Evolutionary conservation across 164 flowering plant species (phyloP), one percentile per base, ranked within the genome.

Genomic region (Vitis labrusca): DNA sequence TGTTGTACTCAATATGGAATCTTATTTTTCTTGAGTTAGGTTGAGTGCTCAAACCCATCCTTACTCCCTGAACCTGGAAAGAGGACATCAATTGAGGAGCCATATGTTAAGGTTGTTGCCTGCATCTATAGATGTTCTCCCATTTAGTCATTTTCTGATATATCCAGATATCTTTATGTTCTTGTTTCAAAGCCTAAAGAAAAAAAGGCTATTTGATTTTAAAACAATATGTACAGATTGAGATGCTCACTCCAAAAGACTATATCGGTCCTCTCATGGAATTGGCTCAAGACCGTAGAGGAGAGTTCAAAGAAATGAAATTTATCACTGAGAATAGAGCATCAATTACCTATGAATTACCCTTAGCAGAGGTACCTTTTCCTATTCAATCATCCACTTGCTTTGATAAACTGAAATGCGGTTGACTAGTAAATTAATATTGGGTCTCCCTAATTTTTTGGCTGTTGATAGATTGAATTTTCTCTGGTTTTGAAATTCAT

Each of bases 261-360:
- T 91, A 85, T 73, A 93, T 95, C 78, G 99, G 98, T 70, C 66
- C 98, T 58, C 86, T 95, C 19, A 95, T 95, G 99, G 99, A 95
- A 78, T 87, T 95, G 72, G 85, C 96, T 71, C 98, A 93, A 83
- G 97, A 95, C 12, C 78, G 99, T 69, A 86, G 99, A 84, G 97
- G 97, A 54, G 93, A 77, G 71, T 95, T 91, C 71, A 91, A 86
- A 77, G 99, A 91, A 82, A 85, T 95, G 92, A 95, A 87, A 76
- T 93, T 70, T 79, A 86, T 93, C 48, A 79, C 93, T 11, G 99
- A 95, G 82, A 89, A 75, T 68, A 85, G 99, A 77, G 97, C 98
- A 66, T 86, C 98, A 56, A 50, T 95, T 64, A 82, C 60, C 68
- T 95, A 95, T 80, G 88, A 82, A 68, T 75, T 95, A 71, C 99